These are phyloP conservation scores for Spathaspora boniae DNA, from an alignment of 805 yeast genomes.

Conservation along the genomic window DNA sequence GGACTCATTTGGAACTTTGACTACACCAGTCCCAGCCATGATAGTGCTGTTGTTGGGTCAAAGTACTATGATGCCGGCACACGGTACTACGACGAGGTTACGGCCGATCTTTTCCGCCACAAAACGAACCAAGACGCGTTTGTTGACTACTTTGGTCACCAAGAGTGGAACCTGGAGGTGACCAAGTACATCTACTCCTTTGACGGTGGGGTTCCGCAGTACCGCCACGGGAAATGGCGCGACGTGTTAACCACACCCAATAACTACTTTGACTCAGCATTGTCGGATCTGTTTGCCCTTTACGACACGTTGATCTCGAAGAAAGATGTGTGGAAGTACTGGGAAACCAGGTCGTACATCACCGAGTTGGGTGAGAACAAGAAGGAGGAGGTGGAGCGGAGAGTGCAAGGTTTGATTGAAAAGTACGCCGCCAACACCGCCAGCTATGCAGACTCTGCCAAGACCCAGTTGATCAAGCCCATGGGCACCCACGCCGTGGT, in stretches of 20 bases:
- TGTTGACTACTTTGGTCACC: slow-evolving; percentile 13
- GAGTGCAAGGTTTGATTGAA: slow-evolving; percentile 27
- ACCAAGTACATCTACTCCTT: slow-evolving; percentile 29
- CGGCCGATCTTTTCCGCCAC: slow-evolving; percentile 7
- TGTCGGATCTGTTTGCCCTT: slow-evolving; percentile 28
- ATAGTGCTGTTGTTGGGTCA: slow-evolving; percentile 1
- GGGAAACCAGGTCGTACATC: slow-evolving; percentile 55
- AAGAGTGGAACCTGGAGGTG: slow-evolving; percentile 37
- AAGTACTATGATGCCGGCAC: slow-evolving; percentile 8
- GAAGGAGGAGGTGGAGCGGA: slow-evolving; percentile 24
- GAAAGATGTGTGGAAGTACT: slow-evolving; percentile 43
- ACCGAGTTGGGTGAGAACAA: slow-evolving; percentile 41
- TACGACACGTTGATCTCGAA: slow-evolving; percentile 26
- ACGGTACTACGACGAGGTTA: slow-evolving; percentile 6
- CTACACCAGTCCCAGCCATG: slow-evolving; percentile 13
- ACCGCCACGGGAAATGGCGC: slow-evolving; percentile 48
- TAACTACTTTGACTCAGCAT: slow-evolving; percentile 30
- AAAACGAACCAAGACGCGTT: slow-evolving; percentile 10
- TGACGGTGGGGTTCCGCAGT: slow-evolving; percentile 54
- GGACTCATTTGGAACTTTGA: slow-evolving; percentile 64
- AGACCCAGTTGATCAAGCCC: slow-evolving; percentile 17
- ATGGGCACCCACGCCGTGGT: slow-evolving; percentile 24
- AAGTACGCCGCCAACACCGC: slow-evolving; percentile 14
- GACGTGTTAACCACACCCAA: slow-evolving; percentile 27
- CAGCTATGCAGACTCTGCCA: slow-evolving; percentile 11